Percentiles rank a stretch among this genome's conserved stretches.
phyloP scores from a whole-genome alignment of 208 protist species.

The Tritrichomonas musculus region DNA sequence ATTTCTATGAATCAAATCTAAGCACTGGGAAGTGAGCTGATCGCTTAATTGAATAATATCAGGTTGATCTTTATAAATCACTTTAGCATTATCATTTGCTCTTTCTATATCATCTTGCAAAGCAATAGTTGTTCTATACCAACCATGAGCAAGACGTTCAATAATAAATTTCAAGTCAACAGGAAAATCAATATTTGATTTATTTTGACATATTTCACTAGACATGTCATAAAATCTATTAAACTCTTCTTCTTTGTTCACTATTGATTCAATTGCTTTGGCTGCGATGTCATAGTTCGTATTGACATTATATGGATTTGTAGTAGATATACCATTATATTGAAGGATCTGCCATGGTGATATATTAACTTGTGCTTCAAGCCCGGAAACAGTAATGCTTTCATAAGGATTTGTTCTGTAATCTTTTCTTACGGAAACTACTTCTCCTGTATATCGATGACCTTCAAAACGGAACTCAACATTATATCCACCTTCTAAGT shows the following conservation, averaged over 20 bases:
- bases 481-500: background rate
- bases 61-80: too few relatives aligned
- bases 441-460: background rate
- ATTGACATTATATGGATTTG: background rate
- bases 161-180: background rate
- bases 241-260: background rate
- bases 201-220: background rate
- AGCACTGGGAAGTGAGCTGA: too few relatives aligned
- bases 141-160: background rate
- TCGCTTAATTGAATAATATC: too few relatives aligned
- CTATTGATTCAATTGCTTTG: background rate
- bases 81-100: too few relatives aligned
- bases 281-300: background rate
- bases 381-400: background rate
- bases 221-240: background rate
- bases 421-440: background rate
- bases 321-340: background rate
- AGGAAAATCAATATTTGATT: background rate
- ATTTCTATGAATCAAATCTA: too few relatives aligned
- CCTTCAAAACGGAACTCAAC: background rate
- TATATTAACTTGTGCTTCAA: background rate
- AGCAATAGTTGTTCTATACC: background rate
- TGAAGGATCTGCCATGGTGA: background rate
- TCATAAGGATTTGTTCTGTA: background rate
- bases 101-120: background rate